Conservation (phyloP, 2,329 filamentous ascomycete species). For the Neonectria neomacrospora region DNA sequence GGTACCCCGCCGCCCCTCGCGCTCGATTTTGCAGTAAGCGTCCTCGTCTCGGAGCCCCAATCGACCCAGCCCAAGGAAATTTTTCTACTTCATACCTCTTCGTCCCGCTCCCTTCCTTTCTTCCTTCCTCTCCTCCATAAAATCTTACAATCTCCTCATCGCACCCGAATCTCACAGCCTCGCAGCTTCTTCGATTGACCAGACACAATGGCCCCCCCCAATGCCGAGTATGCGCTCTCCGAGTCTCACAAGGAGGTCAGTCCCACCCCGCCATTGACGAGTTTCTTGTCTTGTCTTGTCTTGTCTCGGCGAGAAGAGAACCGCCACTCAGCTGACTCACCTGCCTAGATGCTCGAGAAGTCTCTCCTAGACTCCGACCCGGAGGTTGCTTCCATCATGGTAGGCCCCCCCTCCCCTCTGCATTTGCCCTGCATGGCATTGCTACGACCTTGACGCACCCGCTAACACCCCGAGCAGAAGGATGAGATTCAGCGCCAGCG, state of each 20-base stretch:
- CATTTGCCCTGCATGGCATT: not conserved
- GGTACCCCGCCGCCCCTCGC: slow-evolving; percentile 31
- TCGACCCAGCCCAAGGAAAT: slow-evolving; percentile 24
- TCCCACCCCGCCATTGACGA: slow-evolving; percentile 42
- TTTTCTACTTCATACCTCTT: slow-evolving; percentile 33
- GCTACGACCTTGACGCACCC: slow-evolving; percentile 11
- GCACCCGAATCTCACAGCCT: slow-evolving; percentile 10
- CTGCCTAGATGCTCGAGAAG: slow-evolving; percentile 88
- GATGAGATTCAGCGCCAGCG: slow-evolving; percentile 95
- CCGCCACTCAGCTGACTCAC: slow-evolving; percentile 30
- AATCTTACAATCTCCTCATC: slow-evolving; percentile 1
- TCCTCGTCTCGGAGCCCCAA: slow-evolving; percentile 6
- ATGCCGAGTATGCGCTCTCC: slow-evolving; percentile 63
- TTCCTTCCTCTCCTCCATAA: slow-evolving; percentile 15
- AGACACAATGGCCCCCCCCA: slow-evolving; percentile 55
- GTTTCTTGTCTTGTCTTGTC: not conserved
- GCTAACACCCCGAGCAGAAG: slow-evolving; percentile 67
- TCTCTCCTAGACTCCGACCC: slow-evolving; percentile 90
- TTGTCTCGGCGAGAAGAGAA: not conserved
- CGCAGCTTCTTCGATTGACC: slow-evolving; percentile 24
- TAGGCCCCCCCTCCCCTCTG: slow-evolving; percentile 56
- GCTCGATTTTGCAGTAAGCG: slow-evolving; percentile 13
- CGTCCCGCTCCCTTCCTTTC: slow-evolving; percentile 23
- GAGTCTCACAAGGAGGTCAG: slow-evolving; percentile 65
- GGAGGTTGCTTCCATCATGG: slow-evolving; percentile 97